Base-by-base conservation (phyloP, 2,329 filamentous ascomycete genomes). In the Nigrograna mackinnonii region DNA sequence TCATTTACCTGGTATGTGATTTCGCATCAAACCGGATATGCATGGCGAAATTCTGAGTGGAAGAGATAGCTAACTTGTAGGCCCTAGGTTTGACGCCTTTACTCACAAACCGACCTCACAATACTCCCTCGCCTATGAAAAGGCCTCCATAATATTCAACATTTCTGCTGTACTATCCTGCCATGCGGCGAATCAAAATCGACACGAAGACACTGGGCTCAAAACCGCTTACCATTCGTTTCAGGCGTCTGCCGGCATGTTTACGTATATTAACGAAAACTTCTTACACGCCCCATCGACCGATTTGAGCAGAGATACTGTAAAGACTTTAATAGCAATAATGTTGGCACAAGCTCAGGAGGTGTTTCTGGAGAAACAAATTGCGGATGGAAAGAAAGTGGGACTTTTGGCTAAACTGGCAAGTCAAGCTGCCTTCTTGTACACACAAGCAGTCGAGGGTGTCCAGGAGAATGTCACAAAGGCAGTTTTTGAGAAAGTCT, bases 201-300 rank as follows among this genome's bases (percentile, higher is more conserved):
- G 94, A 37, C 87, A 88, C 51, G 91, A 97, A 65, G 94, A 99
- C 63, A 81, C 87, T 5, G 92, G 92, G 22, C 81, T 97, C 66
- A 99, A 99, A 74, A 92, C 91, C 12, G 90, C 94, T 14, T 99
- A 97, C 67, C 92, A 99, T 70, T 96, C 91, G 16, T 97, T 97
- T 74, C 94, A 99, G 70, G 94, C 94, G 30, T 91, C 92, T 6
- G 94, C 94, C 7, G 94, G 94, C 74, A 99, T 99, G 94, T 99
- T 97, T 70, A 97, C 92, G 39, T 99, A 99, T 63, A 99, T 99
- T 75, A 99, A 99, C 71, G 94, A 99, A 73, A 99, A 99, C 73
- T 99, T 99, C 67, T 77, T 99, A 24, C 94, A 99, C 62, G 94
- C 94, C 2, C 94, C 95, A 1, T 96, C 91, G 6, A 91, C 89